Base-by-base conservation (phyloP, 305 asterid genomes). In the Fraxinus sp. region DNA sequence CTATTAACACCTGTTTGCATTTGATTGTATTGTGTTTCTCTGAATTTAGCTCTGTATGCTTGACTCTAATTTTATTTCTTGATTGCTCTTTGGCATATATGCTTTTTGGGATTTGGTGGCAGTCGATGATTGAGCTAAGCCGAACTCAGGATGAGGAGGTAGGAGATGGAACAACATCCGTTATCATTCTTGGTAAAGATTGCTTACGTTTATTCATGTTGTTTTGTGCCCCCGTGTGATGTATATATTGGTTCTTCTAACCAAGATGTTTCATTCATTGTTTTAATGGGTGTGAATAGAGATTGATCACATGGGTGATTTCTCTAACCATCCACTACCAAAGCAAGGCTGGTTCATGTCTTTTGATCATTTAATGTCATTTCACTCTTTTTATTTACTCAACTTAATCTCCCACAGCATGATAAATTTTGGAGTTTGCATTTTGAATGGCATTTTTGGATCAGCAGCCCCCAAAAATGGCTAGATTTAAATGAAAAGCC, bases 81-180 rank as follows among this genome's bases (percentile, higher is more conserved):
- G 55, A 33, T 68, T 83, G 77, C 87, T 57, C 80, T 81, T 76
- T 85, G 83, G 52, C 75, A 78, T 83, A 6, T 44, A 46, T 79
- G 84, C 81, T 55, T 49, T 79, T 46, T 80, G 30, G 28, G 28
- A 66, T 78, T 76, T 83, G 81, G 77, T 87, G 82, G 85, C 93
- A 95, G 99, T 94, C 99, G 26, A 96, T 94, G 99, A 96, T 96
- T 79, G 99, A 96, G 87, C 97, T 94, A 41, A 96, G 99, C 87
- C 95, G 98, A 37, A 96, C 99, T 72, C 99, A 96, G 88, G 99
- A 96, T 81, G 99, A 96, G 87, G 99, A 96, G 86, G 99, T 96
- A 1, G 99, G 99, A 83, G 99, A 96, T 85, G 99, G 99, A 85
- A 96, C 99, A n/a, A 96, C 99, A 72, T 94, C 98, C 78, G 98